Conservation (phyloP, 2,329 filamentous ascomycete species). For the Thielaviopsis punctulata region DNA sequence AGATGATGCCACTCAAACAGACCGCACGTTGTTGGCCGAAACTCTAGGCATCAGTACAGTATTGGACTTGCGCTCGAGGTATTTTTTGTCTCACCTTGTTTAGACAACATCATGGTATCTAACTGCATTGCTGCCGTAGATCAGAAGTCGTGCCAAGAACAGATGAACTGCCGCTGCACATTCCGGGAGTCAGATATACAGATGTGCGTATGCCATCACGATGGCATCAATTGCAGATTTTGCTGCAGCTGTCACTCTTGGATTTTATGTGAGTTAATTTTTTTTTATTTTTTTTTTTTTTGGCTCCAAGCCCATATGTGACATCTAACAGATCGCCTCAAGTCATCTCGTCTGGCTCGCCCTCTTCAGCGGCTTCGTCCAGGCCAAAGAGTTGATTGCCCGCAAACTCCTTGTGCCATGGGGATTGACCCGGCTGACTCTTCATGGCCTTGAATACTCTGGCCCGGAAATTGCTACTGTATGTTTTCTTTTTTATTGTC, state of each 20-base stretch:
- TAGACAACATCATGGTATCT: not conserved
- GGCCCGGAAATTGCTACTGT: constrained; percentile 39
- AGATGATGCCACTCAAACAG: constrained; percentile 54
- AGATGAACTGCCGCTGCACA: constrained; percentile 2
- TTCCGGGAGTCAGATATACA: not conserved
- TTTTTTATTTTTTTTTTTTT: constrained; percentile 23
- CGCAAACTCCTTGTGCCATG: constrained; percentile 53
- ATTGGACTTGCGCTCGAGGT: constrained; percentile 66
- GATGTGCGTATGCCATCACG: not conserved
- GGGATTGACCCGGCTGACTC: constrained; percentile 53
- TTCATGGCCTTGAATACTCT: constrained; percentile 52
- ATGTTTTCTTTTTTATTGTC: constrained; percentile 1
- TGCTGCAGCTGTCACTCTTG: constrained; percentile 8
- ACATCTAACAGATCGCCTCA: too few species aligned
- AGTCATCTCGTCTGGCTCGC: constrained; percentile 39
- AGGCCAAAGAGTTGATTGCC: constrained; percentile 53
- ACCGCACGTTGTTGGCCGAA: constrained; percentile 40
- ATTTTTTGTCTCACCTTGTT: constrained; percentile 14
- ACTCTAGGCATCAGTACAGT: constrained; percentile 52
- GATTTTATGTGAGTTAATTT: constrained; percentile 8
- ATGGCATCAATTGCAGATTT: constrained; percentile 5
- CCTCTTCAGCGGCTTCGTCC: constrained; percentile 46
- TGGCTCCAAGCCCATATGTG: not conserved
- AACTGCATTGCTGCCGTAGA: not conserved
- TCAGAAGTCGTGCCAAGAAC: not conserved